phyloP scores from a whole-genome alignment of 495 filamentous ascomycete species.

The Penicillium robsamsonii region DNA sequence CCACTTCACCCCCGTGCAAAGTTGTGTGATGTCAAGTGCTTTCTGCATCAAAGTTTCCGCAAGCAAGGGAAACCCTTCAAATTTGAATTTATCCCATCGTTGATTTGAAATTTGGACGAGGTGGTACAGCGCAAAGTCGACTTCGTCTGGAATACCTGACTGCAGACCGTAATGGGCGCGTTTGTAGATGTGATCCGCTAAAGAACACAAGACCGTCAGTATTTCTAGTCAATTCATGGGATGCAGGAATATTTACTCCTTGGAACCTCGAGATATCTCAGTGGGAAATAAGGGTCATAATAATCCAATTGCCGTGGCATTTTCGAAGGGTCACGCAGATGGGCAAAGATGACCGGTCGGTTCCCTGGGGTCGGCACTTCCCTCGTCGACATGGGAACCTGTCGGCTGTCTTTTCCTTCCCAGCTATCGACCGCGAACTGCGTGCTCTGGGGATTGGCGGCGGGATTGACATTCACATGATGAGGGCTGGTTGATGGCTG shows the following conservation, averaged over 20 bases:
- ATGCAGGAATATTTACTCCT: slow-evolving; percentile 32
- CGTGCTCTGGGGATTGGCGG: slow-evolving; percentile 31
- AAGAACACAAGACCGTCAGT: slow-evolving; percentile 5
- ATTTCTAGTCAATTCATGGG: not conserved
- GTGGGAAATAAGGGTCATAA: slow-evolving; percentile 44
- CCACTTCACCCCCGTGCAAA: slow-evolving; percentile 84
- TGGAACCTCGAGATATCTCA: slow-evolving; percentile 42
- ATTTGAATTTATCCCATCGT: slow-evolving; percentile 91
- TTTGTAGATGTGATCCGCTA: slow-evolving; percentile 72
- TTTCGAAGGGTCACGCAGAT: slow-evolving; percentile 31
- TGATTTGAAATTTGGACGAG: slow-evolving; percentile 94
- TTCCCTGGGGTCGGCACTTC: slow-evolving; percentile 48
- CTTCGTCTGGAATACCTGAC: slow-evolving; percentile 74
- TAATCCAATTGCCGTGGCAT: slow-evolving; percentile 38
- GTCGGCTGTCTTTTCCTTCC: slow-evolving; percentile 39
- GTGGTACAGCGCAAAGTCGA: slow-evolving; percentile 86
- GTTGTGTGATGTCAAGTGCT: slow-evolving; percentile 64
- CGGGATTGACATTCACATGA: slow-evolving; percentile 31
- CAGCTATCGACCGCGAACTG: slow-evolving; percentile 35
- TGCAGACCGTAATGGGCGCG: slow-evolving; percentile 77
- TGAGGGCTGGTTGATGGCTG: slow-evolving; percentile 28
- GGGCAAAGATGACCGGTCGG: slow-evolving; percentile 36
- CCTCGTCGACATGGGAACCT: slow-evolving; percentile 42
- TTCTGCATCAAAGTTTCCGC: slow-evolving; percentile 87
- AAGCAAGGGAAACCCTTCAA: slow-evolving; percentile 85